phyloP scores from a whole-genome alignment of 116 monocot species.

The Posidonia oceanica region DNA sequence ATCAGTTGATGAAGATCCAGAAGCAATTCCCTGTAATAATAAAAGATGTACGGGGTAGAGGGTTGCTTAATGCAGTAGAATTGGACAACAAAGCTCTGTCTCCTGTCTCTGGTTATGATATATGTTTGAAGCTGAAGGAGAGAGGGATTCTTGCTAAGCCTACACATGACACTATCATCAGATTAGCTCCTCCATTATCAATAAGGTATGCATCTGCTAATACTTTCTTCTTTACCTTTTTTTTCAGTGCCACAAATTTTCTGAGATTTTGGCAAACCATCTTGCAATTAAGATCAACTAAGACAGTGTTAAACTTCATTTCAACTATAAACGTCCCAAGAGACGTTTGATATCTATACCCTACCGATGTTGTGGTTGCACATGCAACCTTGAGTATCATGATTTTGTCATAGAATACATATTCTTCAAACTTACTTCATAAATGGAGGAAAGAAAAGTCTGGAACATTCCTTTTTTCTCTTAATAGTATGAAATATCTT shows the following conservation, averaged over 20 bases:
- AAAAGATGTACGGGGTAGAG: conserved; percentile 83
- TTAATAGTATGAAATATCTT: too few species aligned
- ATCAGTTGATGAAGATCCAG: conserved; percentile 52
- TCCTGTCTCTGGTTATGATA: conserved; percentile 78
- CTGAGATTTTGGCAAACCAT: neutral
- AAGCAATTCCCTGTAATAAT: conserved; percentile 62
- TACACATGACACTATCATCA: conserved; percentile 89
- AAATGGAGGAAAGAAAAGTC: too few species aligned
- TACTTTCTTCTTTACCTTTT: neutral
- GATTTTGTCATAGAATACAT: too few species aligned
- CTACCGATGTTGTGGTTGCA: too few species aligned
- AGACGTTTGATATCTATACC: too few species aligned
- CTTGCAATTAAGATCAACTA: neutral
- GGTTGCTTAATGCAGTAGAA: conserved; percentile 93
- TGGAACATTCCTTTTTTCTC: too few species aligned
- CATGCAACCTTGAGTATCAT: too few species aligned
- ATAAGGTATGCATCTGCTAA: conserved; percentile 45
- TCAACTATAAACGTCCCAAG: too few species aligned
- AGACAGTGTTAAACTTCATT: neutral
- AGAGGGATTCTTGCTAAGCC: conserved; percentile 96
- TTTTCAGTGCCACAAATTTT: too few species aligned
- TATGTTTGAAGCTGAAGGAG: conserved; percentile 91
- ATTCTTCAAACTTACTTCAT: too few species aligned
- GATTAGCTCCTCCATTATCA: conserved; percentile 84
- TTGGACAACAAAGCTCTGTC: conserved; percentile 45